Evolutionary conservation across 1,284 basidiomycete genomes (phyloP), one percentile per base, ranked within the genome.

Genomic region (Chiua sp.): DNA sequence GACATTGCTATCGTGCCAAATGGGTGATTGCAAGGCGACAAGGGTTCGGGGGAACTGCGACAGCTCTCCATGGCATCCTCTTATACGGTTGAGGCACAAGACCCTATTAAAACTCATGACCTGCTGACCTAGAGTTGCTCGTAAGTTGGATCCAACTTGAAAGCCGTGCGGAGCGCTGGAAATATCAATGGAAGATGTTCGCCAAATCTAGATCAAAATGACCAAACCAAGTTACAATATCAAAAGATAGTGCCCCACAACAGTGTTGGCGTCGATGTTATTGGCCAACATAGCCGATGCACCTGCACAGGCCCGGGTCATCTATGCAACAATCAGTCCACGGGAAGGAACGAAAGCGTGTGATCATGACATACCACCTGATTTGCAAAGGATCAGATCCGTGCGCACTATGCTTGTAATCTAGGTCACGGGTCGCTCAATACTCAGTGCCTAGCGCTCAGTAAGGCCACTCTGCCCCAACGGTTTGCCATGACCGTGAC

Each of bases 1-100:
- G 56, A 66, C 66, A 67, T 68, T 7, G 30, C 39, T 55, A 18
- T 8, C 28, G 32, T 12, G 13, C 15, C 16, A 32, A 26, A 26
- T 23, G 26, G 11, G 33, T 16, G 18, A 47, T 23, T 13, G 26
- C 23, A 47, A 20, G 55, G 47, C 2, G 22, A 50, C n/a, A 16
- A 26, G 35, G 46, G 7, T 32, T 20, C 37, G 23, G n/a, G 28
- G 44, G 52, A 56, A 39, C 22, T 23, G 11, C 11, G 18, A 49
- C 20, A n/a, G 16, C 16, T 15, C 4, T n/a, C 4, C 33, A 12
- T 26, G 8, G 22, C 13, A 28, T 8, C 33, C 50, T 63, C 63
- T 20, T 50, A 68, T 65, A 37, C 13, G 30, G 30, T 32, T 7
- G 15, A 12, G 18, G 20, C n/a, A 48, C n/a, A 23, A n/a, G 35